These are phyloP conservation scores for Phytophthora meadii DNA, from an alignment of 352 stramenopile species.

Conservation along the genomic window DNA sequence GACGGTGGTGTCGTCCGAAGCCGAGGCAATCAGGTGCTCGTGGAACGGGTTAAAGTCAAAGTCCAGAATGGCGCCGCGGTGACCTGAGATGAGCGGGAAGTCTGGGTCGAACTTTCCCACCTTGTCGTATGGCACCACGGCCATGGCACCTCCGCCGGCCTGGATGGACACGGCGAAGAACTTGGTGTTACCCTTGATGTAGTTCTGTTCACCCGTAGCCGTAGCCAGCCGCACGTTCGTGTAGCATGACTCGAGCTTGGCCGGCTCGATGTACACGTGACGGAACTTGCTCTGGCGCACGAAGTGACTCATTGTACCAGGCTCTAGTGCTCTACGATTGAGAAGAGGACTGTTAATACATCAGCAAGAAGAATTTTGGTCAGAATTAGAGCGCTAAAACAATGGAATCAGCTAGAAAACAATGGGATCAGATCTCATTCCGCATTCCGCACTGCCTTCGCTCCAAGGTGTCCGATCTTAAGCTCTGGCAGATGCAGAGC, in stretches of 20 bases:
- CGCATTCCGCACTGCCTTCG: constrained; percentile 5
- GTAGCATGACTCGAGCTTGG: constrained; percentile 94
- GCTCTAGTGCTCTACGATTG: neutral
- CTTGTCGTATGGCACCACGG: constrained; percentile 95
- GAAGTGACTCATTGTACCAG: constrained; percentile 91
- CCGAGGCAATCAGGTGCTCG: constrained; percentile 96
- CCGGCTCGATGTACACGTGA: constrained; percentile 97
- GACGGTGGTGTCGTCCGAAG: constrained; percentile 97
- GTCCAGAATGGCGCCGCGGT: constrained; percentile 97
- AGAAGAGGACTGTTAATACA: constrained; percentile 14
- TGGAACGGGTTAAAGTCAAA: constrained; percentile 99
- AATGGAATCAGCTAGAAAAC: too few species aligned
- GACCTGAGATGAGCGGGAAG: constrained; percentile 95
- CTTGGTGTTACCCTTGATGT: constrained; percentile 99
- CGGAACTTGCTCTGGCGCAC: constrained; percentile 98
- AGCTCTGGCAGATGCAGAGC: neutral
- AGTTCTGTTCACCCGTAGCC: constrained; percentile 99
- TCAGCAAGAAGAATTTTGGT: neutral
- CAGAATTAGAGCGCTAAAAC: constrained; percentile 3
- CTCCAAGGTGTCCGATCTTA: constrained; percentile 13
- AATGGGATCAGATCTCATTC: constrained; percentile 1
- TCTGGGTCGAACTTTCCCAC: constrained; percentile 95
- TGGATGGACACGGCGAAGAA: constrained; percentile 98
- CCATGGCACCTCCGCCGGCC: constrained; percentile 90
- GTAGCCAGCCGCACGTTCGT: constrained; percentile 95